Evolutionary conservation across 2,329 filamentous ascomycete genomes (phyloP), one percentile per base, ranked within the genome.

Genomic region (Ophiocordyceps unilateralis): DNA sequence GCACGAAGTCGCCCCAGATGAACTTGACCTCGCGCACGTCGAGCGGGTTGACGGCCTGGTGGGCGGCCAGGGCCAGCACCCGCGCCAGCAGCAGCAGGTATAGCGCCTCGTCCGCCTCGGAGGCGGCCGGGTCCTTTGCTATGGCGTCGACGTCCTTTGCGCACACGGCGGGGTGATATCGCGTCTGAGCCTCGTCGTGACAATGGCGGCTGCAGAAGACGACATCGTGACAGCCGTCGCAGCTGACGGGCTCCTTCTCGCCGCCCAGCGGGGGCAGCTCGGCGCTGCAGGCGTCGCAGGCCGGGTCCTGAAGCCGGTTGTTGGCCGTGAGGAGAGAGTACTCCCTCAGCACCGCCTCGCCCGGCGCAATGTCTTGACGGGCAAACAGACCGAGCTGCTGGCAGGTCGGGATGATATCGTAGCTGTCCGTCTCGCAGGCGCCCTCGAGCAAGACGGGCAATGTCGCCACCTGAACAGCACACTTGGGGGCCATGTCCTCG

Each of bases 311-410:
- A 12, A 91, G 72, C 24, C 86, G 78, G 56, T 91, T 91, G 51
- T 89, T 91, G 39, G 85, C 88, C 2, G 88, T 94, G 36, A 98
- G 66, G 8, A 94, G 72, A 9, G 87, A 91, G 47, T 81, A 83
- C 56, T 98, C 91, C 40, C 75, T 67, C 24, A 98, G 70, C 2
- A 95, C 77, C 6, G 72, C 68, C 57, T 93, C 83, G 10, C 83
- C 83, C 0, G 86, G 76, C 1, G 67, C 63, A 32, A 96, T 83
- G 49, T 93, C 80, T 48, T 83, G 74, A 51, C 78, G 84, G 8
- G 88, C 89, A 57, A 96, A 96, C 4, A 98, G 72, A 5, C 91
- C 91, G 1, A 98, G 72, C 59, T 98, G 91, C 46, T 74, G 72
- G 50, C 78, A 79, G 5, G 74, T 80, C 9, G 68, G 64, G 15